These are phyloP conservation scores for Linum lewisii DNA, from an alignment of 345 rosid genomes.

Conservation along the genomic window DNA sequence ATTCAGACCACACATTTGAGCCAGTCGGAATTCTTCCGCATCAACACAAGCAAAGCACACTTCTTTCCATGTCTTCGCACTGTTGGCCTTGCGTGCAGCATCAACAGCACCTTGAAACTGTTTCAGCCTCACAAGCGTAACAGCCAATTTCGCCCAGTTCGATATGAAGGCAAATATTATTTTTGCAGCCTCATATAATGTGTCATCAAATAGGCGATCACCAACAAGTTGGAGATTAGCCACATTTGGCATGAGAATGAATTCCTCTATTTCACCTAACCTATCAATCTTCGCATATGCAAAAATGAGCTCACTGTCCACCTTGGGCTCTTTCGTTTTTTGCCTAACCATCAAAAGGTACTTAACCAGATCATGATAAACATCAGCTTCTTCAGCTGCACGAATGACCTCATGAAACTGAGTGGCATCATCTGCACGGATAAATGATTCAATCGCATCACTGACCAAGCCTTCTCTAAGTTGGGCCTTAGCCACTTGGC, in stretches of 20 bases:
- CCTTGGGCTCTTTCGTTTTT: slow-evolving; percentile 90
- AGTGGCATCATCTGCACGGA: slow-evolving; percentile 87
- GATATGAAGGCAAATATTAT: slow-evolving; percentile 89
- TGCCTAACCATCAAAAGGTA: slow-evolving; percentile 98
- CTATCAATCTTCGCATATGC: slow-evolving; percentile 97
- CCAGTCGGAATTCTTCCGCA: slow-evolving; percentile 94
- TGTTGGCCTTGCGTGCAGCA: slow-evolving; percentile 97
- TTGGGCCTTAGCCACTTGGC: slow-evolving; percentile 93
- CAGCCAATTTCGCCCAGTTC: slow-evolving; percentile 97
- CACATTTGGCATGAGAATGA: slow-evolving; percentile 96
- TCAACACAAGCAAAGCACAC: slow-evolving; percentile 98
- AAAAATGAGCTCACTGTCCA: slow-evolving; percentile 77
- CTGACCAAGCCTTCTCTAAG: slow-evolving; percentile 91
- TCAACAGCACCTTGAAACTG: slow-evolving; percentile 99
- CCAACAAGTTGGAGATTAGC: slow-evolving; percentile 94
- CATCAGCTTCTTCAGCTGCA: slow-evolving; percentile 64
- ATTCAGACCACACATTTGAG: slow-evolving; percentile 95
- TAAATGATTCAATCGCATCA: slow-evolving; percentile 93
- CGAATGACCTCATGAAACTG: slow-evolving; percentile 71
- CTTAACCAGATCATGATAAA: slow-evolving; percentile 84
- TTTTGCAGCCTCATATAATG: slow-evolving; percentile 89
- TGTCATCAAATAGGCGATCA: slow-evolving; percentile 83
- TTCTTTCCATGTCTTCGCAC: slow-evolving; percentile 99
- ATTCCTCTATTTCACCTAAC: slow-evolving; percentile 79
- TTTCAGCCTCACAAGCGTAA: slow-evolving; percentile 81